phyloP scores from a whole-genome alignment of 306 rosid species.

The Leucaena leucocephala region DNA sequence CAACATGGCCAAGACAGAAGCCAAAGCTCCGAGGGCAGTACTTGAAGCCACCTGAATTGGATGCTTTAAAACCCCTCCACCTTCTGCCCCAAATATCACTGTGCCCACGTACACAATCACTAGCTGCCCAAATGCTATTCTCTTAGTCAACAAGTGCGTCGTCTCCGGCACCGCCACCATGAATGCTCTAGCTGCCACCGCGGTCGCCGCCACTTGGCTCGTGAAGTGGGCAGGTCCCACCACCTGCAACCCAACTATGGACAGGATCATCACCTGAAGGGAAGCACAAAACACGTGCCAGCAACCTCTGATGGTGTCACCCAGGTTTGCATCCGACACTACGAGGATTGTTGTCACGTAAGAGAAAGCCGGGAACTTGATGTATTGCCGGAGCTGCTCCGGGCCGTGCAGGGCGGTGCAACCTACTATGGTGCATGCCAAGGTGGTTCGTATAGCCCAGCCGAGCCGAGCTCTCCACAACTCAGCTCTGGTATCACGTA shows the following conservation, averaged over 20 bases:
- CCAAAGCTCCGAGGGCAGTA: slow-evolving; percentile 73
- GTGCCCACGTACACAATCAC: slow-evolving; percentile 74
- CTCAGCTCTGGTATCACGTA: slow-evolving; percentile 21
- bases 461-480: slow-evolving; percentile 51
- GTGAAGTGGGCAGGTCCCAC: slow-evolving; percentile 53
- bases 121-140: slow-evolving; percentile 72
- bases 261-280: slow-evolving; percentile 40
- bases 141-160: slow-evolving; percentile 58
- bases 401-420: slow-evolving; percentile 62
- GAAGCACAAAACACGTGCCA: slow-evolving; percentile 61
- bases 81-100: slow-evolving; percentile 48
- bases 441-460: slow-evolving; percentile 59
- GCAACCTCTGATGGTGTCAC: slow-evolving; percentile 64
- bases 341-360: slow-evolving; percentile 65
- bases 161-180: slow-evolving; percentile 68
- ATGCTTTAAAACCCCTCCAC: slow-evolving; percentile 43
- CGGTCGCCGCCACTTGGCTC: slow-evolving; percentile 46
- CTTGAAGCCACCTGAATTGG: slow-evolving; percentile 60
- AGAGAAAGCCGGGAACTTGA: slow-evolving; percentile 62
- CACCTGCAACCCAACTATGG: slow-evolving; percentile 50
- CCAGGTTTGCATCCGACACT: slow-evolving; percentile 66
- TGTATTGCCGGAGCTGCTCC: slow-evolving; percentile 30
- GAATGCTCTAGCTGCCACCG: slow-evolving; percentile 46
- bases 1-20: slow-evolving; percentile 64
- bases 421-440: slow-evolving; percentile 72